phyloP scores from a whole-genome alignment of 805 yeast species.

The Candida xiaguanensis region DNA sequence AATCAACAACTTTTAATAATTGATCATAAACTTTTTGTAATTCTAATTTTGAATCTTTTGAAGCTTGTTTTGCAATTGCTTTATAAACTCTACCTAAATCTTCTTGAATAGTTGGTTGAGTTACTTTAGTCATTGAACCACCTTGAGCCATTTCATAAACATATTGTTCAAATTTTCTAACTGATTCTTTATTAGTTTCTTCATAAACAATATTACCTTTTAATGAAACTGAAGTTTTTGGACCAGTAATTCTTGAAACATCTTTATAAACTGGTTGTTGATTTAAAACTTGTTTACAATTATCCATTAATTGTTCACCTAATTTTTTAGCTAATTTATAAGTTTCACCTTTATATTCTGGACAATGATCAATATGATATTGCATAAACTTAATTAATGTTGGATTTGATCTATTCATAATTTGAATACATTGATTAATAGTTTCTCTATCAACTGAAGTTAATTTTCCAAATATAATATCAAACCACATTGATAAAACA shows the following conservation, averaged over 20 bases:
- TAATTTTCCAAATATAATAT: constrained; percentile 90
- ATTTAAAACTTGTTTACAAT: constrained; percentile 81
- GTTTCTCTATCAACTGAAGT: constrained; percentile 93
- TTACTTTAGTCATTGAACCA: constrained; percentile 69
- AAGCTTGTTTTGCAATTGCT: constrained; percentile 68
- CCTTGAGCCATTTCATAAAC: constrained; percentile 97
- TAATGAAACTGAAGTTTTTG: constrained; percentile 81
- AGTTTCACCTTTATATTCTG: constrained; percentile 83
- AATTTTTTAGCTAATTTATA: constrained; percentile 84
- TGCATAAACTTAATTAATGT: constrained; percentile 95
- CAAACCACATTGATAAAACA: constrained; percentile 87
- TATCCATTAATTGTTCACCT: constrained; percentile 92
- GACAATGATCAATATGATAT: constrained; percentile 78
- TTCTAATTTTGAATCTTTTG: constrained; percentile 59
- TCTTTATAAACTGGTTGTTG: constrained; percentile 93
- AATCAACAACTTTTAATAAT: constrained; percentile 63
- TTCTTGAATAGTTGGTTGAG: constrained; percentile 76
- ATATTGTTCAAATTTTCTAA: constrained; percentile 92
- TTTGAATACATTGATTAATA: constrained; percentile 91
- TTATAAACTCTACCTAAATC: constrained; percentile 81
- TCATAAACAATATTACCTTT: constrained; percentile 84
- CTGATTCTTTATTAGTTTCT: constrained; percentile 85
- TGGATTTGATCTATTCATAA: constrained; percentile 96
- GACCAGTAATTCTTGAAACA: constrained; percentile 91
- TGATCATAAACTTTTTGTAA: constrained; percentile 69